phyloP scores from a whole-genome alignment of 2,329 filamentous ascomycete species.

The Monilinia vaccinii-corymbosi region DNA sequence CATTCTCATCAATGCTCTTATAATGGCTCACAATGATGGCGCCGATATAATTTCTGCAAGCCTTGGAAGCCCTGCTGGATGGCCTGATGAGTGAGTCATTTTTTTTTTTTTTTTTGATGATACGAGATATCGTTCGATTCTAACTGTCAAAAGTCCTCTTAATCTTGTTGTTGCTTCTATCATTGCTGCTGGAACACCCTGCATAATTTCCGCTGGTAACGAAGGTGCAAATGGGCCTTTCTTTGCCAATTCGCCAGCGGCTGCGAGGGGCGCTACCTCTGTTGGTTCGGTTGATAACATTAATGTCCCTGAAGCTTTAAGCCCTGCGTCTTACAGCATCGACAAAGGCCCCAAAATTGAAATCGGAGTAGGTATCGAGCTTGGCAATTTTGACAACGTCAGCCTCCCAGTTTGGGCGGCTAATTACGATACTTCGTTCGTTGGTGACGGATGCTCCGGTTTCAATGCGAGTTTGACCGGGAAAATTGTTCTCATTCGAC shows the following conservation, averaged over 20 bases:
- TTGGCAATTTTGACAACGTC: not conserved
- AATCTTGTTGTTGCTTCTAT: not conserved
- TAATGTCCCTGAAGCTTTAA: not conserved
- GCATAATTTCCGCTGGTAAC: not conserved
- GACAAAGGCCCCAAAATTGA: not conserved
- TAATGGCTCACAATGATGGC: not conserved
- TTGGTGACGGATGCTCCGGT: conserved; percentile 4
- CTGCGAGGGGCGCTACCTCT: not conserved
- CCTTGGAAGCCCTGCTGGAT: not conserved
- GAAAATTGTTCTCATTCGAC: conserved; percentile 10
- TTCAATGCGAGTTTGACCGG: not conserved
- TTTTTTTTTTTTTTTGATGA: not conserved
- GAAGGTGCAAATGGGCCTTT: not conserved
- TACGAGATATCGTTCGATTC: not conserved
- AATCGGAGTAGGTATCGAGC: not conserved
- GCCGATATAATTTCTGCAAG: not conserved
- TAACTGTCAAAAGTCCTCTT: not conserved
- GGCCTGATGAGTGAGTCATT: not conserved
- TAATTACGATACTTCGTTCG: not conserved
- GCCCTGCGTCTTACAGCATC: not conserved
- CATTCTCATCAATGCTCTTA: not conserved
- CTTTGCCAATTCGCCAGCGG: not conserved
- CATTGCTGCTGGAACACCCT: not conserved
- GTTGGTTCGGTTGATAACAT: not conserved
- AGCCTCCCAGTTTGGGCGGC: not conserved